Percentiles rank a stretch among this genome's conserved stretches.
phyloP scores from a whole-genome alignment of 1,139 yeast species.

The Scheffersomyces cryptocercus region DNA sequence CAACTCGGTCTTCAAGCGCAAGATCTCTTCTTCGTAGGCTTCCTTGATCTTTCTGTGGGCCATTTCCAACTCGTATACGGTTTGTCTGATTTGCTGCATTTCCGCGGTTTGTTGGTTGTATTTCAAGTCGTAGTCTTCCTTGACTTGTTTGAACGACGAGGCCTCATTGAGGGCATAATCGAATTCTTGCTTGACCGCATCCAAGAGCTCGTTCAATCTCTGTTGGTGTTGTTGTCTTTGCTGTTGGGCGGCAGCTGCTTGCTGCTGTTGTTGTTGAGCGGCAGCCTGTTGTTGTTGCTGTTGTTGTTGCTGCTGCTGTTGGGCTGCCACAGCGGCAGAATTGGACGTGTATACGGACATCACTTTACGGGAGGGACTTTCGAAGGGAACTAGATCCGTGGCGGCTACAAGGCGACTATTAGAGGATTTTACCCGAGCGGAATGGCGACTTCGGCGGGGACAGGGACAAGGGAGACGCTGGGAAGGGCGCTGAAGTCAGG shows the following conservation, averaged over 20 bases:
- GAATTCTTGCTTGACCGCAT: conserved; percentile 90
- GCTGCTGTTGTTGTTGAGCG: conserved; percentile 28
- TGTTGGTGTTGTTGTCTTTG: conserved; percentile 52
- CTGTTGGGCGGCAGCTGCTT: conserved; percentile 18
- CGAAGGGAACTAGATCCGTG: too few relatives aligned
- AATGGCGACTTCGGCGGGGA: too few relatives aligned
- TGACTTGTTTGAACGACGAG: conserved; percentile 81
- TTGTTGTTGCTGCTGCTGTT: conserved; percentile 21
- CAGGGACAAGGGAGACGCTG: too few relatives aligned
- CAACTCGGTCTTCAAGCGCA: conserved; percentile 80
- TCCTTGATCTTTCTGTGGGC: conserved; percentile 95
- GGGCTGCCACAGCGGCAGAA: conserved; percentile 30
- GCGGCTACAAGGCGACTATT: too few relatives aligned
- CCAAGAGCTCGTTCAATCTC: conserved; percentile 74
- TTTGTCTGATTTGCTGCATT: conserved; percentile 91
- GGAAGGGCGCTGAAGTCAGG: too few relatives aligned
- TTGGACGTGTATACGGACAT: conserved; percentile 43
- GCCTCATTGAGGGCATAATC: conserved; percentile 87
- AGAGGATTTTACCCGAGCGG: too few relatives aligned
- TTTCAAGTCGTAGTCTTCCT: conserved; percentile 90
- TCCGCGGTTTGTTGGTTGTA: conserved; percentile 91
- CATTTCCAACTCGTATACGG: conserved; percentile 90
- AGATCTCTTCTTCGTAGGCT: conserved; percentile 91
- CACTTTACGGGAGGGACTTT: too few relatives aligned
- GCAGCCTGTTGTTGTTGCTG: conserved; percentile 21